Conservation (phyloP, 306 rosid species). For the Ammopiptanthus mongolicus region DNA sequence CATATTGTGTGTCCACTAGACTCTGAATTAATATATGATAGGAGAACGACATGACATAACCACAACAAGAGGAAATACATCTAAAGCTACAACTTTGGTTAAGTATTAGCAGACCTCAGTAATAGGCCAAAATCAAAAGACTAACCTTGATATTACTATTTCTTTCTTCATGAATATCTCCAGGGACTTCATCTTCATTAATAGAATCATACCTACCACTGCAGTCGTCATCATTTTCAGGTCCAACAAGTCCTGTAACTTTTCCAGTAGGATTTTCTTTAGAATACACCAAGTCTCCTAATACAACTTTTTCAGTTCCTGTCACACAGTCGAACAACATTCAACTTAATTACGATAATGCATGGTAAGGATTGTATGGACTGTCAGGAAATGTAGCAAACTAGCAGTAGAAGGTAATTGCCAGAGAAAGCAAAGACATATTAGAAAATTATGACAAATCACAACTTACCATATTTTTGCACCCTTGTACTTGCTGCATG, state of each 20-base stretch:
- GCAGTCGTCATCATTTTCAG: slow-evolving; percentile 41
- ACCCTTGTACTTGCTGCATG: slow-evolving; percentile 89
- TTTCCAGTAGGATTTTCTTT: slow-evolving; percentile 51
- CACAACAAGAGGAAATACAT: slow-evolving; percentile 9
- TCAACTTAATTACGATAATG: not conserved
- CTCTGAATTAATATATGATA: not conserved
- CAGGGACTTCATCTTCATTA: slow-evolving; percentile 50
- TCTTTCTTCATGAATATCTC: slow-evolving; percentile 45
- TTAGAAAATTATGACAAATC: slow-evolving; percentile 4
- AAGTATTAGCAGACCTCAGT: slow-evolving; percentile 1
- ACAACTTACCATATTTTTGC: slow-evolving; percentile 73
- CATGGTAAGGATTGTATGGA: slow-evolving; percentile 3
- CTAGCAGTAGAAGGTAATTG: not conserved
- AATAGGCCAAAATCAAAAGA: slow-evolving; percentile 12
- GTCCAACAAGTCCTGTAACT: slow-evolving; percentile 30
- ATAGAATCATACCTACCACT: slow-evolving; percentile 36
- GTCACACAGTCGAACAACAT: slow-evolving; percentile 28
- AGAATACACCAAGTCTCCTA: slow-evolving; percentile 82
- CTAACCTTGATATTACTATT: slow-evolving; percentile 61
- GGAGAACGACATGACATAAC: not conserved
- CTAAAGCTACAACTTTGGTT: not conserved
- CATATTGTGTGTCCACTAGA: not conserved
- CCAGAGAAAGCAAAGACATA: not conserved
- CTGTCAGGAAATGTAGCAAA: not conserved
- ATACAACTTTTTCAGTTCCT: slow-evolving; percentile 69